Conservation (phyloP, 495 filamentous ascomycete species). For the Bacidia gigantensis region DNA sequence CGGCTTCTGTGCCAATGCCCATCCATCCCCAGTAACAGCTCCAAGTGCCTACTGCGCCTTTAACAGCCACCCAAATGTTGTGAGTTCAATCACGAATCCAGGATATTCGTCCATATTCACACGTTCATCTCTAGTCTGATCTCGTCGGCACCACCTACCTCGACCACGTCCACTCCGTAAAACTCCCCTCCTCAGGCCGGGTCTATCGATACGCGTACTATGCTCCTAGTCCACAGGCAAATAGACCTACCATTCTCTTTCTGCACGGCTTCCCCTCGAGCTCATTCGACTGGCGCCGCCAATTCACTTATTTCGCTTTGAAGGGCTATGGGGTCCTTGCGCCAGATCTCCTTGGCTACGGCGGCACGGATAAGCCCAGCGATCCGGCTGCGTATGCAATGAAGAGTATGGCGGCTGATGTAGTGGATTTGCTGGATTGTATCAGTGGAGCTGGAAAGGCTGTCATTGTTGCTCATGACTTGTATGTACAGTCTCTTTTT, state of each 20-base stretch:
- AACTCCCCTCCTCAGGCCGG: too few species aligned
- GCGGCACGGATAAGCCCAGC: conserved; percentile 28
- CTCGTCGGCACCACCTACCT: too few species aligned
- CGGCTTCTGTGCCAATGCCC: too few species aligned
- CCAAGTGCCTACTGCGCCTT: too few species aligned
- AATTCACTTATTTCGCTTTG: conserved; percentile 21
- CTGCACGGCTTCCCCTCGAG: conserved; percentile 28
- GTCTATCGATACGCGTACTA: too few species aligned
- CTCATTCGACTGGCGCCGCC: conserved; percentile 29
- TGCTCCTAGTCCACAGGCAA: too few species aligned
- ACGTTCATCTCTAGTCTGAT: too few species aligned
- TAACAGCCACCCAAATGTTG: too few species aligned
- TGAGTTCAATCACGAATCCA: too few species aligned
- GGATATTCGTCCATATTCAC: too few species aligned
- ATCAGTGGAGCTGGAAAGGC: conserved; percentile 16
- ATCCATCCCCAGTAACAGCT: too few species aligned
- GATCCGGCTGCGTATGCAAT: conserved; percentile 21
- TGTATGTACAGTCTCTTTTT: conserved; percentile 6
- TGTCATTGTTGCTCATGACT: conserved; percentile 26
- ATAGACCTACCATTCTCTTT: conserved; percentile 22
- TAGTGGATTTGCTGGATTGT: conserved; percentile 22
- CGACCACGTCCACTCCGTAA: too few species aligned
- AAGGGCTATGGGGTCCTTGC: conserved; percentile 29
- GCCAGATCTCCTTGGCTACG: conserved; percentile 33
- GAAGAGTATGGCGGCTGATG: conserved; percentile 22